Evolutionary conservation across 2,329 filamentous ascomycete genomes (phyloP), one percentile per base, ranked within the genome.

Genomic region (Phialocephala subalpina): DNA sequence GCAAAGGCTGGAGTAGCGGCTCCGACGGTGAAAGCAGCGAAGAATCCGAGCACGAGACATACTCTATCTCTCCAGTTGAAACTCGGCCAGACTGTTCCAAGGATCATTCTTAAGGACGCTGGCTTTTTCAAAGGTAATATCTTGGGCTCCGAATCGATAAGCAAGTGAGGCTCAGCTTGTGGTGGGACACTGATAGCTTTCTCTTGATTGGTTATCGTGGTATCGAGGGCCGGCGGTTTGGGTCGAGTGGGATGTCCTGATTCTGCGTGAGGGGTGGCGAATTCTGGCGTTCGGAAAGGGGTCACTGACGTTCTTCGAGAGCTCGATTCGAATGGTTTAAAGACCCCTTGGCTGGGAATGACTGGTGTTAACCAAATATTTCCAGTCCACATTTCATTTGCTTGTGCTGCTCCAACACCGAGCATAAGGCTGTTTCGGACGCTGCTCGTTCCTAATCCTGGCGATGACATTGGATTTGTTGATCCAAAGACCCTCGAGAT

Each of bases 81-180:
- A 0, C 79, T 83, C 0, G 92, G 90, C 87, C 92, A 91, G 0
- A 97, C 83, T 0, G 92, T 94, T 16, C 77, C 78, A 57, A 94
- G 80, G 22, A 94, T 89, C n/a, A 81, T 76, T 22, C 74, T 77
- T 2, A 92, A 72, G 0, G 83, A 70, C 42, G 67, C 67, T 9
- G 71, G 69, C 36, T 69, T 69, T 35, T 45, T 58, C 8, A 53
- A 33, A 6, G 49, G 12, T 16, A 33, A 29, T 29, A 33, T 6
- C 5, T 27, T 27, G 2, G 25, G 25, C 2, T 1, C 8, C 29
- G 12, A 14, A 16, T 33, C 27, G 49, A n/a, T 3, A 11, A 33
- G 16, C 9, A 12, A 14, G 3, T 27, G 49, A 11, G 49, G 9
- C 7, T 53, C 3, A 16, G 16, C 3, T 18, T 53, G n/a, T 5